A percentile compares a stretch with the other conserved stretches of the same genome.
Evolutionary conservation across 495 filamentous ascomycete genomes (phyloP).

Genomic region (Tuber calosporum): DNA sequence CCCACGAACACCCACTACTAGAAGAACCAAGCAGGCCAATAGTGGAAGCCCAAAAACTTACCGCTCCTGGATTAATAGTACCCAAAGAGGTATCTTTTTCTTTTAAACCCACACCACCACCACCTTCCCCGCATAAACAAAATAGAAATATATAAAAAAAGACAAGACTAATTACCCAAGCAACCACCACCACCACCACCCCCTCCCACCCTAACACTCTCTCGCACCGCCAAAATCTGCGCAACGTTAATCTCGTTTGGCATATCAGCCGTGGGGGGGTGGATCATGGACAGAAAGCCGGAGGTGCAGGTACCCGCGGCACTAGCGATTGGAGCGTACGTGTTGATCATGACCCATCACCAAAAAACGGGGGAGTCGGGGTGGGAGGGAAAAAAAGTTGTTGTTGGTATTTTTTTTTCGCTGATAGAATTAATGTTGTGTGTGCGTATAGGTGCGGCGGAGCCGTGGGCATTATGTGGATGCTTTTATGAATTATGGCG

Average conservation of each 20-base stretch:
- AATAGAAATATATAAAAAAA: too few species aligned
- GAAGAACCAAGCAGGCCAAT: not conserved
- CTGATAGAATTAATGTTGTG: not conserved
- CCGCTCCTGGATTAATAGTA: not conserved
- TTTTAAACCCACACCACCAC: not conserved
- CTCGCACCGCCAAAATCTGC: not conserved
- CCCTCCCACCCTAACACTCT: not conserved
- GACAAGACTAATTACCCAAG: not conserved
- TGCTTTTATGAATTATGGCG: not conserved
- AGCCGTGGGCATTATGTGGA: not conserved
- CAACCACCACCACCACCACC: not conserved
- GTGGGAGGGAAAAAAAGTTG: not conserved
- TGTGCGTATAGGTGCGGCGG: not conserved
- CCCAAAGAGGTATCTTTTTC: not conserved
- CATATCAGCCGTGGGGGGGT: not conserved
- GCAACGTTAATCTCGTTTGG: not conserved
- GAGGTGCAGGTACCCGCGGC: slow-evolving; percentile 4
- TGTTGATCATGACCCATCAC: slow-evolving; percentile 2
- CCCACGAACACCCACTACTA: not conserved
- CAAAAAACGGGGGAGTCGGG: not conserved
- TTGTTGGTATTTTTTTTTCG: not conserved
- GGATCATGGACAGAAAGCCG: not conserved
- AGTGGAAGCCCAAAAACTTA: not conserved
- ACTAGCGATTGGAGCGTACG: slow-evolving; percentile 3
- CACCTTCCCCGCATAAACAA: not conserved